A percentile compares a stretch with the other conserved stretches of the same genome.
phyloP scores from a whole-genome alignment of 306 rosid species.

The Cicer judaicum region DNA sequence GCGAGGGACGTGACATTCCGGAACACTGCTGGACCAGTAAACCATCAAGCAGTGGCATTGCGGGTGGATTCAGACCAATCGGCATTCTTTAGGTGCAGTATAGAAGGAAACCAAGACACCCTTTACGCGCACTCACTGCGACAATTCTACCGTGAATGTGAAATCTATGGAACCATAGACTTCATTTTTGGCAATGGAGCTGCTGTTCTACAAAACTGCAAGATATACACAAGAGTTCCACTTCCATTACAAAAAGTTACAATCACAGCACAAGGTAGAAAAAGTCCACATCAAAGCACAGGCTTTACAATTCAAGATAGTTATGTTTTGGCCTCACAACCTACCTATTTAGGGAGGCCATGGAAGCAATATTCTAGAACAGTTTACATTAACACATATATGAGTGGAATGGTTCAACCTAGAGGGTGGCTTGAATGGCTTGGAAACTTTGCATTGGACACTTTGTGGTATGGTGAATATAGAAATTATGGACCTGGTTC shows the following conservation, averaged over 20 bases:
- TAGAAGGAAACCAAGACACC: constrained; percentile 87
- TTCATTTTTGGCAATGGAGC: constrained; percentile 91
- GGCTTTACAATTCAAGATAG: constrained; percentile 80
- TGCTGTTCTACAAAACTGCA: constrained; percentile 77
- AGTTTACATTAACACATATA: constrained; percentile 71
- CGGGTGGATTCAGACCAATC: constrained; percentile 91
- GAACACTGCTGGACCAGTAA: constrained; percentile 76
- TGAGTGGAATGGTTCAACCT: constrained; percentile 78
- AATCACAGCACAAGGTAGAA: constrained; percentile 83
- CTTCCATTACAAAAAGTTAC: constrained; percentile 79
- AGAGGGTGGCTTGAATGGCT: constrained; percentile 89
- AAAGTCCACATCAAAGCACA: constrained; percentile 78
- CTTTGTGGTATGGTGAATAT: constrained; percentile 91
- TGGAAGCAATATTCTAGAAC: constrained; percentile 82
- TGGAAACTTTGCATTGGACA: constrained; percentile 73
- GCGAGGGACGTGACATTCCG: constrained; percentile 76
- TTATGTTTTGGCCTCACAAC: constrained; percentile 67
- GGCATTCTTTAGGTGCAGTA: constrained; percentile 76
- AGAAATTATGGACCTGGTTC: constrained; percentile 75
- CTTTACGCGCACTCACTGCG: constrained; percentile 82
- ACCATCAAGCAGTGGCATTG: constrained; percentile 79
- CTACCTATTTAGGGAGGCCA: constrained; percentile 78
- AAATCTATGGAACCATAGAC: constrained; percentile 81
- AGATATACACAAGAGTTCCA: constrained; percentile 74
- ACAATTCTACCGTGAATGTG: constrained; percentile 81